Base-by-base conservation (phyloP, 2,329 filamentous ascomycete genomes). In the Curvularia hawaiiensis region DNA sequence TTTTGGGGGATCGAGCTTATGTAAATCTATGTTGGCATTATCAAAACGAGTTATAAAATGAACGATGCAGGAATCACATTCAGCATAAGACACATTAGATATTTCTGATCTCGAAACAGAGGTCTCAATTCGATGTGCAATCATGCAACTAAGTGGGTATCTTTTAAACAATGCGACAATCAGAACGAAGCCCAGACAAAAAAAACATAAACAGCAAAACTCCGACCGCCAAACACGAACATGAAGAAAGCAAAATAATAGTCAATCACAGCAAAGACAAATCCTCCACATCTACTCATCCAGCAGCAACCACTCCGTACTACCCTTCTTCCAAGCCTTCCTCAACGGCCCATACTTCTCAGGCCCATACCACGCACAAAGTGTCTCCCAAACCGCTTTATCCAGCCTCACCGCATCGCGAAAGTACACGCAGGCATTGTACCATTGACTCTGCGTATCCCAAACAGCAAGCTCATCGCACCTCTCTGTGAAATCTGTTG, bases 341-440 rank as follows among this genome's bases (percentile, higher is more conserved):
- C 4, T 31, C 26, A 53, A 16, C 3, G 31, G 4, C 33, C 18
- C n/a, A 31, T 38, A 31, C 51, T 24, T 48, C 6, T 39, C 51
- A 2, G 16, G 20, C 4, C 20, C 45, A 22, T 52, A 52, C 2
- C 22, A 24, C 8, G 28, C 9, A 7, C 22, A 9, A 2, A 59
- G 39, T 12, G 2, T 16, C 9, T n/a, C 8, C 44, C 41, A 47
- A 24, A 43, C 28, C 5, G 4, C 4, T 2, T 18, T 7, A 3
- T n/a, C 22, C 14, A 7, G 1, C 6, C 6, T 24, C 3, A 52
- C 20, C 1, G 39, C 18, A 22, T 31, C 18, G 3, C 53, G 22
- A 18, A 59, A 50, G 26, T 45, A 59, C 2, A 24, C 18, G n/a
- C 48, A 59, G 3, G 44, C 31, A 26, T n/a, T 9, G 10, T 41